A percentile compares a stretch with the other conserved stretches of the same genome.
Evolutionary conservation across 805 yeast species (phyloP).

Genomic region (Suhomyces sp.): DNA sequence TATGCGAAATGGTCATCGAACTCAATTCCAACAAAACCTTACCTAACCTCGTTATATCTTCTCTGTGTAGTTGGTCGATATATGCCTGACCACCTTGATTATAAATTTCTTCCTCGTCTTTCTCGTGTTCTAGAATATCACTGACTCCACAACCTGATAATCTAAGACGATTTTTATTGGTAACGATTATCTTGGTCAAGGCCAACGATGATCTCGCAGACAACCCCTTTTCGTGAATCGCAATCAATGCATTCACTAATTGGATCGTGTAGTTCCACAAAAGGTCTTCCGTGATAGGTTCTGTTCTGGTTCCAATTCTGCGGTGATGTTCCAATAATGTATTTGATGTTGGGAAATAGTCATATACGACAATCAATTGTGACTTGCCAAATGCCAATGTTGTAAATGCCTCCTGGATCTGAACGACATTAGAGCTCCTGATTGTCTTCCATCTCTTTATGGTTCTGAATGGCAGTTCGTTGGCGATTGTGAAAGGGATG

Average conservation of each 20-base stretch:
- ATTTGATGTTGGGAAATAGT: conserved; percentile 74
- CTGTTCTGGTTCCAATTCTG: conserved; percentile 39
- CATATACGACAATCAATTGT: conserved; percentile 76
- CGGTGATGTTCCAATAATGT: conserved; percentile 71
- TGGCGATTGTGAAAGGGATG: conserved; percentile 30
- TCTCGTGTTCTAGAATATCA: conserved; percentile 58
- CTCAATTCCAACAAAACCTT: conserved; percentile 57
- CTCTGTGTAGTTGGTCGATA: conserved; percentile 38
- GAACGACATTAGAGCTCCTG: conserved; percentile 53
- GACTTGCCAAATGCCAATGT: conserved; percentile 71
- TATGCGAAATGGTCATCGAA: conserved; percentile 30
- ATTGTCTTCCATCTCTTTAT: conserved; percentile 68
- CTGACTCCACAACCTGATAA: conserved; percentile 68
- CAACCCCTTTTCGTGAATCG: conserved; percentile 63
- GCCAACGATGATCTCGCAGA: conserved; percentile 61
- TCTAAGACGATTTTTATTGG: conserved; percentile 69
- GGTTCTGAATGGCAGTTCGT: conserved; percentile 58
- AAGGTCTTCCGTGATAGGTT: conserved; percentile 58
- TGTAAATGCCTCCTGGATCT: conserved; percentile 78
- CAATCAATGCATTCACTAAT: conserved; percentile 64
- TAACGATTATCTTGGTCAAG: conserved; percentile 68
- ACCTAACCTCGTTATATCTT: conserved; percentile 64
- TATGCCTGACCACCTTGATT: conserved; percentile 10
- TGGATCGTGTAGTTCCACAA: conserved; percentile 81
- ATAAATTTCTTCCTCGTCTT: conserved; percentile 21